Conservation (phyloP, 1,139 yeast species). For the Geotrichum reessii region DNA sequence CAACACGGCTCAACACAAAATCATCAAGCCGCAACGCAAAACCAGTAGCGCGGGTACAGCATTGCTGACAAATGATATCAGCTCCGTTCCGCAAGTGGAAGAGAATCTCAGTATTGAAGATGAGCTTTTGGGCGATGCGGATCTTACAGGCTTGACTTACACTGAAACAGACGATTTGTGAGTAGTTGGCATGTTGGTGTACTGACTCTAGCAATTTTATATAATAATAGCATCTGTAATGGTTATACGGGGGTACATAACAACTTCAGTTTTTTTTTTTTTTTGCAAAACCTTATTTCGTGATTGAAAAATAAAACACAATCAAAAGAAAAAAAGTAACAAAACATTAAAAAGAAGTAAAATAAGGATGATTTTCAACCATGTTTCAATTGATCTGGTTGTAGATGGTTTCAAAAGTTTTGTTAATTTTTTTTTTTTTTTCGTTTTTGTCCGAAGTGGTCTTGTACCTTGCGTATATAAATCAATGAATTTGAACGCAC, state of each 20-base stretch:
- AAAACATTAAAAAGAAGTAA: too few relatives aligned
- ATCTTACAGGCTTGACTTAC: background rate
- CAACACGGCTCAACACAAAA: constrained; percentile 68
- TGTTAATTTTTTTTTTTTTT: too few relatives aligned
- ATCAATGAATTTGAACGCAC: too few relatives aligned
- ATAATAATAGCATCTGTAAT: background rate
- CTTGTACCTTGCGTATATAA: too few relatives aligned
- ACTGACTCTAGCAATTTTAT: background rate
- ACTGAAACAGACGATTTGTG: background rate
- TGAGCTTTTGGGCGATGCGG: background rate
- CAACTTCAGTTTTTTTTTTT: background rate
- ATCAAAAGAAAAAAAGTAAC: too few relatives aligned
- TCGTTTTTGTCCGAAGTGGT: too few relatives aligned
- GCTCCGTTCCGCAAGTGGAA: background rate
- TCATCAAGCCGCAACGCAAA: constrained; percentile 39
- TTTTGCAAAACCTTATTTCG: too few relatives aligned
- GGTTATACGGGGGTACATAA: too few relatives aligned
- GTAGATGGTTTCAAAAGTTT: too few relatives aligned
- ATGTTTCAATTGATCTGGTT: too few relatives aligned
- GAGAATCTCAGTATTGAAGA: background rate
- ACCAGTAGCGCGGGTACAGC: background rate
- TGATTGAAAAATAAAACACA: too few relatives aligned
- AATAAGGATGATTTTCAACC: too few relatives aligned
- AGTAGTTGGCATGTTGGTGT: background rate
- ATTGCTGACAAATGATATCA: background rate